Evolutionary conservation across 1,139 yeast genomes (phyloP), one percentile per base, ranked within the genome.

Genomic region (Kodamaea alishanica): DNA sequence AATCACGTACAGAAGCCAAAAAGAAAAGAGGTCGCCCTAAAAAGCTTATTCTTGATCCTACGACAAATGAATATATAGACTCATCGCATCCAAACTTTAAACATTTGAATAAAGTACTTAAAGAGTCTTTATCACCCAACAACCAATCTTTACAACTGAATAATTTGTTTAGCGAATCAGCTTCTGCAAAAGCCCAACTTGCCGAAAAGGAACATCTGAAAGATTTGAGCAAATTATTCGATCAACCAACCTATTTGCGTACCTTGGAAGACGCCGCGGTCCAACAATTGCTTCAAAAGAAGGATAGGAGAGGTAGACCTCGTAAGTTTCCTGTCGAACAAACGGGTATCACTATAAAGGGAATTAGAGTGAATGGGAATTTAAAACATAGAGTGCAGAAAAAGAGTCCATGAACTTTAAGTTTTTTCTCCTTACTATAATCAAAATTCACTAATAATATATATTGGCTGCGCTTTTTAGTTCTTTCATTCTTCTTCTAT

Each of bases 221-320:
- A n/a, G 48, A 42, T 5, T 38, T 60, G 23, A 43, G 55, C 25
- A 57, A 53, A 43, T 51, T 62, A 30, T 55, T 51, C 42, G 62
- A 60, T 26, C 61, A 61, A 39, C 64, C 67, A 2, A 53, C 63
- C 6, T 55, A 56, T 35, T 46, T 63, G 46, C 51, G 66, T 20
- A 56, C 57, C 15, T 58, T 67, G 36, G 65, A 61, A 34, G 70
- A 67, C 30, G 62, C 58, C 15, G 73, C 69, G 12, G 70, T 70
- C 24, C 60, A 64, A 43, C 61, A 64, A 40, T 56, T 71, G 34
- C 53, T 71, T 29, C 59, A 60, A 42, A 69, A 61, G 53, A 71
- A 71, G 43, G 77, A 71, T 44, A 62, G 61, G 42, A 53, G 77
- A 40, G 80, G 80, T 9, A 58, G 80, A 47, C 80, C 80, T 5